phyloP scores from a whole-genome alignment of 345 rosid species.

The Murraya koenigii region DNA sequence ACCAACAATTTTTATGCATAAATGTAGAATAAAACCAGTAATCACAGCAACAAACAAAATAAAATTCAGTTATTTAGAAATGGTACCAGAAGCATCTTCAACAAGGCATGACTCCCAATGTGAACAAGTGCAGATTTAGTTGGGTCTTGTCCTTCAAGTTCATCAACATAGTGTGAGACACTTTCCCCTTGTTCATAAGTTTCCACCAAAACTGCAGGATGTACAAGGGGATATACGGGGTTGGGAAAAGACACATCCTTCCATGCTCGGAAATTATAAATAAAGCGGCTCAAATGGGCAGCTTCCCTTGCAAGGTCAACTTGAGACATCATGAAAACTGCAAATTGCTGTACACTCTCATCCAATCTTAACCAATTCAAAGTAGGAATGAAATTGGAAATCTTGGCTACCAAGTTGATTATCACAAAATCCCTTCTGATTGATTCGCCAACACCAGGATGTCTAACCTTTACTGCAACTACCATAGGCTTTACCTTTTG shows the following conservation, averaged over 20 bases:
- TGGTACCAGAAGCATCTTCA: constrained; percentile 95
- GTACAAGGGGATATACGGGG: constrained; percentile 92
- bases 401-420: constrained; percentile 67
- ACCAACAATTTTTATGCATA: neutral
- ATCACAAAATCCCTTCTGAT: constrained; percentile 84
- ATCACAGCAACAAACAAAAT: neutral
- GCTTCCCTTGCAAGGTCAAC: constrained; percentile 99
- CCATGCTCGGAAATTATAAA: constrained; percentile 86
- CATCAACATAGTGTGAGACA: constrained; percentile 82
- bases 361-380: constrained; percentile 93
- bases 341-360: constrained; percentile 94
- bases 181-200: constrained; percentile 92
- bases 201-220: constrained; percentile 96
- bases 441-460: constrained; percentile 92
- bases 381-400: constrained; percentile 66
- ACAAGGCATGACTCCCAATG: constrained; percentile 90
- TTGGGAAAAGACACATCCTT: constrained; percentile 96
- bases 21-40: neutral
- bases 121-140: constrained; percentile 83
- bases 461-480: constrained; percentile 98
- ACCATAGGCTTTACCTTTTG: constrained; percentile 56
- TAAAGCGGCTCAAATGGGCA: constrained; percentile 89
- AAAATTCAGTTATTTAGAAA: constrained; percentile 1
- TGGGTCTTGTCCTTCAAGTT: constrained; percentile 55
- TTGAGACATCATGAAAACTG: constrained; percentile 95